Evolutionary conservation across 371 early-diverging fungal species (phyloP).

Genomic region (Capillidium heterosporum): DNA sequence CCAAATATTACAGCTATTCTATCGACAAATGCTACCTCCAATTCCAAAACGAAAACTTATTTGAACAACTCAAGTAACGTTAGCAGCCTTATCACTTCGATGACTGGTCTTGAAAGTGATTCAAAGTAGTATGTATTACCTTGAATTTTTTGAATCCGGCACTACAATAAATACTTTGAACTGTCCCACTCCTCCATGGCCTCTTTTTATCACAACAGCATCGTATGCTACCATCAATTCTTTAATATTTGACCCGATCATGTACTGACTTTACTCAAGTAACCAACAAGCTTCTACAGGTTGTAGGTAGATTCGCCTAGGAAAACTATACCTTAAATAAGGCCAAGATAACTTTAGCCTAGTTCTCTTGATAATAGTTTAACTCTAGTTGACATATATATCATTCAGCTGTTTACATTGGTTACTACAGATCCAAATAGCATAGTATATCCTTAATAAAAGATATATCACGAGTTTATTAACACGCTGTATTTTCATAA

Average conservation of each 20-base stretch:
- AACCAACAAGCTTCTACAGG: no score
- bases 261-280: slow-evolving; percentile 45
- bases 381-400: no score
- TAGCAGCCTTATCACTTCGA: slow-evolving; percentile 37
- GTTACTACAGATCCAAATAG: no score
- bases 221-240: slow-evolving; percentile 52
- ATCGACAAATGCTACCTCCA: slow-evolving; percentile 20
- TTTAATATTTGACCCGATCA: slow-evolving; percentile 46
- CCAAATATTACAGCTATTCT: slow-evolving; percentile 32
- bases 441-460: no score
- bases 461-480: no score
- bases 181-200: slow-evolving; percentile 58
- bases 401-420: no score
- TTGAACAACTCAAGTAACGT: slow-evolving; percentile 17
- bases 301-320: no score
- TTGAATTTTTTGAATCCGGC: not conserved
- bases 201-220: slow-evolving; percentile 53
- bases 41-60: slow-evolving; percentile 33
- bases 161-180: slow-evolving; percentile 32
- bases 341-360: no score
- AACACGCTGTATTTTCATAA: no score
- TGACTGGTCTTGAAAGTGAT: slow-evolving; percentile 52
- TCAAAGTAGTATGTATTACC: slow-evolving; percentile 20
- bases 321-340: no score
- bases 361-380: no score